Evolutionary conservation across 2,329 filamentous ascomycete genomes (phyloP), one percentile per base, ranked within the genome.

Genomic region (Aschersonia sp.): DNA sequence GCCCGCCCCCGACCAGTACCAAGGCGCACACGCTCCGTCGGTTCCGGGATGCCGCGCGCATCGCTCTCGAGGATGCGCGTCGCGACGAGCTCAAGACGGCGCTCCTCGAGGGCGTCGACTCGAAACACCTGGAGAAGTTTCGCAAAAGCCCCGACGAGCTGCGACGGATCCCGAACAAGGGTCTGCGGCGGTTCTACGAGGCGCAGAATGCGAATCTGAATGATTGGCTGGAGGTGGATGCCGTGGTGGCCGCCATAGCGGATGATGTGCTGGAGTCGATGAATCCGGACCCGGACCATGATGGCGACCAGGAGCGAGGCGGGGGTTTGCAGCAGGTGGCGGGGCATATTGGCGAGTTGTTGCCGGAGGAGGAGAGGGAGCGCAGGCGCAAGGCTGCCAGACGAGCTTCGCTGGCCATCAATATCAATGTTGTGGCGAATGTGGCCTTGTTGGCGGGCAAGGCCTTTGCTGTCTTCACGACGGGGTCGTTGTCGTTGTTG

Each of bases 401-500:
- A 3, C 56, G 50, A 20, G 61, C 60, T 1, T 56, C 49, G 5
- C 43, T 87, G 32, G 89, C 89, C 30, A 89, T 96, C 56, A 89
- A 88, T 58, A 67, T 92, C 62, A 94, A 92, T 57, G 75, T 92
- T 45, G 63, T 74, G 2, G 87, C 87, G 45, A 94, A 94, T 58
- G 70, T 82, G 3, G 65, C 85, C 30, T 71, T 94, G 2, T 72
- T 94, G 1, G 73, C 75, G 4, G 77, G 84, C 45, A 94, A 94
- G 61, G 74, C 84, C 30, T 75, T 79, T 43, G 85, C 89, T 31
- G 82, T 87, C n/a, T 63, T 86, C n/a, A 75, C 86, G 45, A 88
- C 86, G 0, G 85, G 79, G 5, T 88, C 84, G 4, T 74, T 89
- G 51, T 89, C 85, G 1, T 81, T 89, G 3, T 69, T 89, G 30